Evolutionary conservation across 2,329 filamentous ascomycete genomes (phyloP), one percentile per base, ranked within the genome.

Genomic region (Aphanocladium album): DNA sequence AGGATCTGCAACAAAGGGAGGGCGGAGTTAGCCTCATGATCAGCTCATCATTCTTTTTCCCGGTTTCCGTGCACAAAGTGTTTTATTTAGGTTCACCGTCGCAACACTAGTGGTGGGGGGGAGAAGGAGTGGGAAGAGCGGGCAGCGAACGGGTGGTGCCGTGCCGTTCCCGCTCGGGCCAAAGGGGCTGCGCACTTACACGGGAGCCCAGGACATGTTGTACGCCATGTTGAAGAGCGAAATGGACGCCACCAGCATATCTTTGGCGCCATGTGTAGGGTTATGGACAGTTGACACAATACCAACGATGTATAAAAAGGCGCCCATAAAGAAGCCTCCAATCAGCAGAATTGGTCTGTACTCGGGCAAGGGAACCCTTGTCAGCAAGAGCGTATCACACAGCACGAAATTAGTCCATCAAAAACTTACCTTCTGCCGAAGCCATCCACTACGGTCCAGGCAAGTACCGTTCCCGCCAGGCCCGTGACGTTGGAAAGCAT

Each of bases 191-290:
- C 14, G n/a, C 55, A 64, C 67, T 67, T 66, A 67, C 62, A 68
- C 60, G 16, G 69, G 67, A 0, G 65, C 68, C 68, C 67, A 72
- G 1, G 69, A 71, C 0, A 70, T 56, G 47, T 64, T 65, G 46
- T 64, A 71, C 5, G 62, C 62, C 58, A 61, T 64, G 11, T 49
- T 9, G 17, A 69, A 71, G 1, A 71, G 63, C 5, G 68, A 65
- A 8, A 72, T 62, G 1, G 65, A 65, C 0, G 69, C 68, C 11
- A 71, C 69, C 65, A 65, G 49, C 17, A 25, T 27, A 5, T 54
- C 45, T 37, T 30, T 60, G n/a, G 50, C 21, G 17, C 33, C 50
- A 7, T 30, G 12, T 9, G 57, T 45, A 3, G 57, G 37, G 19
- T 27, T 43, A 16, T 62, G 52, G 27, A 65, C 46, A 14, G 59